These are phyloP conservation scores for Apiospora marii DNA, from an alignment of 2,329 filamentous ascomycete genomes.

Conservation along the genomic window DNA sequence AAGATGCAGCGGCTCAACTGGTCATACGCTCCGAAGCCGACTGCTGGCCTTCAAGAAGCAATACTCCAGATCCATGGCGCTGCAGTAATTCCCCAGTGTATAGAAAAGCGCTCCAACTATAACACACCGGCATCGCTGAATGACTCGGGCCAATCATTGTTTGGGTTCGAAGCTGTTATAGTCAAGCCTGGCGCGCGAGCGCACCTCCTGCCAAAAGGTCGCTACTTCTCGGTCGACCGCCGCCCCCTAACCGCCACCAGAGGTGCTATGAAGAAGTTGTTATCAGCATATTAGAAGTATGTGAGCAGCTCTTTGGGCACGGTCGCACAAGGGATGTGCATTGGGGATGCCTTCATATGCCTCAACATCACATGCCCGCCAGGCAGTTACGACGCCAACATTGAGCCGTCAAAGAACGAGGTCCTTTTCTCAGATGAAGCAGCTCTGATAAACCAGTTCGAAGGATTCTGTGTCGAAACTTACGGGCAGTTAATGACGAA, in stretches of 20 bases:
- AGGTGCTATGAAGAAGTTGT: constrained; percentile 67
- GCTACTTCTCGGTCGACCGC: constrained; percentile 73
- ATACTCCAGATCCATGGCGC: constrained; percentile 69
- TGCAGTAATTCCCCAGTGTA: constrained; percentile 62
- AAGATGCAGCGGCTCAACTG: constrained; percentile 63
- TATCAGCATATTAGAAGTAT: constrained; percentile 59
- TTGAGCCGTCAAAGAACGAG: constrained; percentile 76
- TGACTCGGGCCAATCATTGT: constrained; percentile 38
- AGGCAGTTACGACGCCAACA: constrained; percentile 74
- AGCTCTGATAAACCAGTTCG: constrained; percentile 54
- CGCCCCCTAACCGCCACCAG: constrained; percentile 66
- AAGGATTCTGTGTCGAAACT: constrained; percentile 49
- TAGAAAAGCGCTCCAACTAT: constrained; percentile 43
- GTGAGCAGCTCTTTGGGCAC: constrained; percentile 45
- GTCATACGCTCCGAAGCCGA: constrained; percentile 66
- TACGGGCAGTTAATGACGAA: constrained; percentile 41
- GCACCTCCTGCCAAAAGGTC: constrained; percentile 54
- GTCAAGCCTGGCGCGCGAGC: constrained; percentile 58
- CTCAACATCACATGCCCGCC: constrained; percentile 69
- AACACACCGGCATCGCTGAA: constrained; percentile 23
- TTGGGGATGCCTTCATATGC: constrained; percentile 66
- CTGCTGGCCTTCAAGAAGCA: constrained; percentile 62
- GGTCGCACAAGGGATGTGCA: constrained; percentile 35
- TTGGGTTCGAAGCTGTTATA: constrained; percentile 64
- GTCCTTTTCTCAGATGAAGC: constrained; percentile 70